phyloP scores from a whole-genome alignment of 495 filamentous ascomycete species.

The Podospora bellae-mahoneyi region DNA sequence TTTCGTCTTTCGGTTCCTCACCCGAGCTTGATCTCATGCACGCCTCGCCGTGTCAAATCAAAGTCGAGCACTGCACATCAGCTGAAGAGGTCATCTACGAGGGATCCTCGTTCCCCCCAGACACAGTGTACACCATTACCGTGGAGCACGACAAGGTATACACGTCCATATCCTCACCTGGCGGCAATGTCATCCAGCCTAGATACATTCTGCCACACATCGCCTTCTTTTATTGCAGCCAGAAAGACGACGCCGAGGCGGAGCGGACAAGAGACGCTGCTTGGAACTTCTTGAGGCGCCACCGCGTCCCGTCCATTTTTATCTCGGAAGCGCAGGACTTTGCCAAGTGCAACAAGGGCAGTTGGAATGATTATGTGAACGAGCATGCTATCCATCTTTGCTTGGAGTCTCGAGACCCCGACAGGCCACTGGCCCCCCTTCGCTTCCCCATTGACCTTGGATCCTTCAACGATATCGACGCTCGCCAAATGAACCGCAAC shows the following conservation, averaged over 20 bases:
- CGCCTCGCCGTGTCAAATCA: slow-evolving; percentile 62
- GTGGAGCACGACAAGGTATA: slow-evolving; percentile 56
- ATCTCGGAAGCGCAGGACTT: slow-evolving; percentile 61
- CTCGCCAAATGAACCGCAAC: slow-evolving; percentile 71
- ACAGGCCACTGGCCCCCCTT: slow-evolving; percentile 50
- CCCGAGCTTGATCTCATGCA: slow-evolving; percentile 75
- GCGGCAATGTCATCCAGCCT: slow-evolving; percentile 35
- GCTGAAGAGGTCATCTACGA: slow-evolving; percentile 47
- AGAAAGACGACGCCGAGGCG: slow-evolving; percentile 47
- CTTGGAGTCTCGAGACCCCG: slow-evolving; percentile 58
- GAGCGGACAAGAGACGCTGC: slow-evolving; percentile 53
- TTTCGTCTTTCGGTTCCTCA: slow-evolving; percentile 65
- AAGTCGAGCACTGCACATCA: slow-evolving; percentile 66
- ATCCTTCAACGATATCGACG: slow-evolving; percentile 69
- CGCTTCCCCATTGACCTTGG: slow-evolving; percentile 69
- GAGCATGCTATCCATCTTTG: slow-evolving; percentile 59
- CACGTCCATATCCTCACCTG: slow-evolving; percentile 26
- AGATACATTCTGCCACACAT: slow-evolving; percentile 69
- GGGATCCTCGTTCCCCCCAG: slow-evolving; percentile 15
- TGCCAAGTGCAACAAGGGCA: slow-evolving; percentile 30
- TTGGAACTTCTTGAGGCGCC: slow-evolving; percentile 61
- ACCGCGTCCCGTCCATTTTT: slow-evolving; percentile 62
- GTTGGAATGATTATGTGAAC: slow-evolving; percentile 29
- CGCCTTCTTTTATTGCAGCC: slow-evolving; percentile 64
- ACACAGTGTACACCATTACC: slow-evolving; percentile 43